Evolutionary conservation across 345 rosid genomes (phyloP).

Genomic region (Jatropha curcas): DNA sequence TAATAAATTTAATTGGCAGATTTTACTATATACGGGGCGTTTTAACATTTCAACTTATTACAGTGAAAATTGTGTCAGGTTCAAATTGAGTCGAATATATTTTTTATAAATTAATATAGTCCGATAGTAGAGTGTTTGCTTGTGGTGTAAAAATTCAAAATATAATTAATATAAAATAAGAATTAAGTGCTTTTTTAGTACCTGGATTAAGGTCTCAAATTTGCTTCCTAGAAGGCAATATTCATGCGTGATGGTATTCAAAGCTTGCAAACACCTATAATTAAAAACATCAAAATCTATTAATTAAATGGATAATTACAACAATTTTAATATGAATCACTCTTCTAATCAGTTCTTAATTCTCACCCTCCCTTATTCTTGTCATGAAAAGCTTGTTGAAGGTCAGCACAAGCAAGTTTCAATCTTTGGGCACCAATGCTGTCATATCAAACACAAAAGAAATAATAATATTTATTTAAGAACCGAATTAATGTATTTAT

Average conservation of each 20-base stretch:
- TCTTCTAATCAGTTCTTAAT: too few relatives aligned
- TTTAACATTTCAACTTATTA: too few relatives aligned
- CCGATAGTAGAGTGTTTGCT: too few relatives aligned
- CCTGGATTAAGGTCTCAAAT: conserved; percentile 26
- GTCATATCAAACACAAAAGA: neutral
- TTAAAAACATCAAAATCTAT: neutral
- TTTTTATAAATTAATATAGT: too few relatives aligned
- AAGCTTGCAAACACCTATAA: conserved; percentile 21
- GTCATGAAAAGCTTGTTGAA: conserved; percentile 32
- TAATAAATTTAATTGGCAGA: too few relatives aligned
- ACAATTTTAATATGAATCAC: neutral
- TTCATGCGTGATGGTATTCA: conserved; percentile 15
- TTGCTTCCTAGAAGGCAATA: conserved; percentile 17
- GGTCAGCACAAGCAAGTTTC: conserved; percentile 33
- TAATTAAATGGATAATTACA: neutral
- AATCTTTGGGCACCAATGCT: conserved; percentile 41
- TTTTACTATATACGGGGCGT: too few relatives aligned
- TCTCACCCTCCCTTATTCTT: conserved; percentile 29
- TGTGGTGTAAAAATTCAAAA: too few relatives aligned
- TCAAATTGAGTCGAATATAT: too few relatives aligned
- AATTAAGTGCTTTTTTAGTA: neutral
- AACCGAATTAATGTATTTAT: too few relatives aligned
- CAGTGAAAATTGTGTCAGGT: too few relatives aligned
- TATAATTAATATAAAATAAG: neutral
- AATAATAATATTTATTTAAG: too few relatives aligned